A percentile compares a stretch with the other conserved stretches of the same genome.
These are phyloP conservation scores for Rutidosis leptorrhynchoides DNA, from an alignment of 129 eudicot species.

Conservation along the genomic window DNA sequence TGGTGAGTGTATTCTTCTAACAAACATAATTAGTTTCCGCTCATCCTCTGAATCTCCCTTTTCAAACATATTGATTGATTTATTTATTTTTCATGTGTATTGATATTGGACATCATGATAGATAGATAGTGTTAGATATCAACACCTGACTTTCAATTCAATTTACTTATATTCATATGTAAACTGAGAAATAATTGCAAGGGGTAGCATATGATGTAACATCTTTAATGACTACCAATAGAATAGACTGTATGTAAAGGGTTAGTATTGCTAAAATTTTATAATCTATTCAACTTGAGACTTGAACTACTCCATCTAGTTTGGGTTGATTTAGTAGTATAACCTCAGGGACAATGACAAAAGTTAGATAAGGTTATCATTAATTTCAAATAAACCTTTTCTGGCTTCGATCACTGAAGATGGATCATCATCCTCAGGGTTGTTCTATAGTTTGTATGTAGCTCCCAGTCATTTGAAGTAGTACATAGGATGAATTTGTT, in stretches of 20 bases:
- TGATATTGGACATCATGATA: background rate
- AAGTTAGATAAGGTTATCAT: background rate
- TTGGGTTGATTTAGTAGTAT: background rate
- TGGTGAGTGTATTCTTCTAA: conserved; percentile 43
- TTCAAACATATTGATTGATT: background rate
- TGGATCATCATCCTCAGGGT: too few relatives aligned
- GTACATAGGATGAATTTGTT: background rate
- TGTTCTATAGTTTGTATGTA: too few relatives aligned
- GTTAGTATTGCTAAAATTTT: too few relatives aligned
- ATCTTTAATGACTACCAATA: too few relatives aligned
- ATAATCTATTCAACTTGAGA: background rate
- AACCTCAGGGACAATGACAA: background rate
- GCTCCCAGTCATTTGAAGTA: background rate
- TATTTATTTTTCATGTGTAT: background rate
- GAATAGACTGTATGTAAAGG: too few relatives aligned
- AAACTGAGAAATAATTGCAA: too few relatives aligned
- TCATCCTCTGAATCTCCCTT: background rate
- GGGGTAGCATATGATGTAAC: too few relatives aligned
- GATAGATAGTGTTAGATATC: background rate
- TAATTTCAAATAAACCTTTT: too few relatives aligned
- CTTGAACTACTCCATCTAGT: background rate
- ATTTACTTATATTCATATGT: too few relatives aligned
- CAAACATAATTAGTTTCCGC: too few relatives aligned
- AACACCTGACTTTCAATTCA: too few relatives aligned
- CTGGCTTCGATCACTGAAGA: too few relatives aligned